A percentile compares a stretch with the other conserved stretches of the same genome.
phyloP scores from a whole-genome alignment of 2,329 filamentous ascomycete genomes.

The Cladosporium cucumerinum region DNA sequence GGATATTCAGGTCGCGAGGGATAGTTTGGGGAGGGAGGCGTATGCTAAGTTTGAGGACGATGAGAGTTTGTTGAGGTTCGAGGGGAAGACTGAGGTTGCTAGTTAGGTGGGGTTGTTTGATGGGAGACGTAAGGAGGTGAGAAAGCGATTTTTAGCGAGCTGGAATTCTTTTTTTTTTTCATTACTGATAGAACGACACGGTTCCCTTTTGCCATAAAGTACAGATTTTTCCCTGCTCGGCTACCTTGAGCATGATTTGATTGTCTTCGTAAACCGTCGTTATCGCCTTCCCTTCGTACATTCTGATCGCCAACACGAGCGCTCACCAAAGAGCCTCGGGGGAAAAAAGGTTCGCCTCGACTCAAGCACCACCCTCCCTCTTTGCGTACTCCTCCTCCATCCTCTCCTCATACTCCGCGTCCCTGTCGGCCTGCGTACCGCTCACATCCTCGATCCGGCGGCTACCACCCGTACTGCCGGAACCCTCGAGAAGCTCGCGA shows the following conservation, averaged over 20 bases:
- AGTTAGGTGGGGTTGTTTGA: background rate
- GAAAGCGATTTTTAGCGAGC: background rate
- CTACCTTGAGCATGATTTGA: background rate
- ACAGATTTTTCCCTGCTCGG: background rate
- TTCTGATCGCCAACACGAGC: background rate
- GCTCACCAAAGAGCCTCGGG: background rate
- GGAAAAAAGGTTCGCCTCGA: background rate
- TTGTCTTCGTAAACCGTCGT: background rate
- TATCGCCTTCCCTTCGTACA: background rate
- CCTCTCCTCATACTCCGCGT: slow-evolving; percentile 29
- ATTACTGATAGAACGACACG: slow-evolving; percentile 1
- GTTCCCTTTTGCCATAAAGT: background rate
- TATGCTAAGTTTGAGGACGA: slow-evolving; percentile 56
- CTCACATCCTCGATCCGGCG: slow-evolving; percentile 30
- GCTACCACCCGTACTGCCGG: background rate
- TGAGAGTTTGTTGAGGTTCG: slow-evolving; percentile 38
- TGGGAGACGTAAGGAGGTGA: background rate
- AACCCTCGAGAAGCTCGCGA: slow-evolving; percentile 26
- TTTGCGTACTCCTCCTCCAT: slow-evolving; percentile 35
- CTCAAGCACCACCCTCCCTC: slow-evolving; percentile 33
- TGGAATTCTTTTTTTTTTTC: too few species aligned
- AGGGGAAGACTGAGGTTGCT: slow-evolving; percentile 30
- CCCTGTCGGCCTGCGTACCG: slow-evolving; percentile 22
- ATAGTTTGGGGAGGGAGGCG: slow-evolving; percentile 64
- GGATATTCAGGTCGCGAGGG: slow-evolving; percentile 78